Evolutionary conservation across 257 asterid genomes (phyloP), one percentile per base, ranked within the genome.

Genomic region (Dorcoceras hygrometricum): DNA sequence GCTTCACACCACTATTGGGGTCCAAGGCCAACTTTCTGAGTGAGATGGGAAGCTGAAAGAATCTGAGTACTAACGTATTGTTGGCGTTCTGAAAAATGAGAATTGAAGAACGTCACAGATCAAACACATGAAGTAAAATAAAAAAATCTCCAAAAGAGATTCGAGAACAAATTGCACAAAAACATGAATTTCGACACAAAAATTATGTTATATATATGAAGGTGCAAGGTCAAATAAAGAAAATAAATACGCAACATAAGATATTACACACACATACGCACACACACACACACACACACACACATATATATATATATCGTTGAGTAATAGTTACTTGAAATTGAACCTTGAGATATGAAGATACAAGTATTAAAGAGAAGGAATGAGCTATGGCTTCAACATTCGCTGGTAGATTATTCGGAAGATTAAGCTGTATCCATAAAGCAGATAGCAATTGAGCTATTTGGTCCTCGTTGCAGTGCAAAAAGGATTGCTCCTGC

Each of bases 301-400:
- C n/a, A n/a, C n/a, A n/a, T n/a, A n/a, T n/a, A n/a, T n/a, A n/a
- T n/a, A n/a, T n/a, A n/a, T n/a, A n/a, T n/a, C n/a, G n/a, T n/a
- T n/a, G n/a, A n/a, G n/a, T n/a, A n/a, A n/a, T n/a, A 9, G 11
- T 28, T n/a, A 20, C 24, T 60, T 59, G 53, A 71, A 60, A 57
- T 27, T 62, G 75, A 57, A 94, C 99, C 96, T 80, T 88, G 58
- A 82, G 76, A 67, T 84, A 87, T 2, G 87, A 79, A 22, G 94
- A 81, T 70, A 85, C 70, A 16, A 90, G 87, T 18, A 87, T 82
- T 63, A 86, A 77, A 77, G 90, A 90, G 87, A 94, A 94, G 32
- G 99, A 85, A 84, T 88, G 96, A n/a, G 96, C 87, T 10, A 90
- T 82, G 62, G 97, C 95, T 88, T 90, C 99, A 56, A 88, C 63